Conservation (phyloP, 805 yeast species). For the Lipomyces yamanashiensis region DNA sequence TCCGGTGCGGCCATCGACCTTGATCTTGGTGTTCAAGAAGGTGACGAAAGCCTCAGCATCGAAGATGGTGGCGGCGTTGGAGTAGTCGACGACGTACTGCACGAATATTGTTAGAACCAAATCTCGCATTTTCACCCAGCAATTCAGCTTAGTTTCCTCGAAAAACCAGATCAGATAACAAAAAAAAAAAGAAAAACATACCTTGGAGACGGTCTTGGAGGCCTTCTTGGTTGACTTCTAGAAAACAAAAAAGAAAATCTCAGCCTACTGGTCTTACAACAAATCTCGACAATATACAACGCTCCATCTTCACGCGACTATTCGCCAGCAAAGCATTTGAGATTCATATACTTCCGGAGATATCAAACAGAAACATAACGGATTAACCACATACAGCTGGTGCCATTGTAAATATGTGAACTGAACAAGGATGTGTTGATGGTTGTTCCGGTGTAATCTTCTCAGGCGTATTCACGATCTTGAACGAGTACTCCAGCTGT, state of each 20-base stretch:
- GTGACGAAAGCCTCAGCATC: conserved; percentile 98
- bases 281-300: conserved; percentile 26
- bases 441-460: background rate
- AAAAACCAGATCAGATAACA: background rate
- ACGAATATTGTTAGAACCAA: background rate
- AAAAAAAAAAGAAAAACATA: conserved; percentile 17
- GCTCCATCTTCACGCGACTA: conserved; percentile 7
- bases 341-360: background rate
- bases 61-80: conserved; percentile 96
- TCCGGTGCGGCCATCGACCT: conserved; percentile 95
- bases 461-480: background rate
- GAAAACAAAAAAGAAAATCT: conserved; percentile 52
- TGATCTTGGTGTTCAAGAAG: conserved; percentile 98
- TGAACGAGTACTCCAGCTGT: background rate
- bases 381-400: conserved; percentile 28
- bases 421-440: background rate
- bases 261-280: conserved; percentile 71
- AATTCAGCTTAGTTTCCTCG: background rate
- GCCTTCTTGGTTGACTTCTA: conserved; percentile 76
- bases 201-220: conserved; percentile 51
- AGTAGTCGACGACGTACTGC: conserved; percentile 93
- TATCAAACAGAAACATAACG: background rate
- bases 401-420: conserved; percentile 26
- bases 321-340: conserved; percentile 36
- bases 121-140: background rate